Evolutionary conservation across 139 green algal species (phyloP), one percentile per base, ranked within the genome.

Genomic region (Choricystis sp.): DNA sequence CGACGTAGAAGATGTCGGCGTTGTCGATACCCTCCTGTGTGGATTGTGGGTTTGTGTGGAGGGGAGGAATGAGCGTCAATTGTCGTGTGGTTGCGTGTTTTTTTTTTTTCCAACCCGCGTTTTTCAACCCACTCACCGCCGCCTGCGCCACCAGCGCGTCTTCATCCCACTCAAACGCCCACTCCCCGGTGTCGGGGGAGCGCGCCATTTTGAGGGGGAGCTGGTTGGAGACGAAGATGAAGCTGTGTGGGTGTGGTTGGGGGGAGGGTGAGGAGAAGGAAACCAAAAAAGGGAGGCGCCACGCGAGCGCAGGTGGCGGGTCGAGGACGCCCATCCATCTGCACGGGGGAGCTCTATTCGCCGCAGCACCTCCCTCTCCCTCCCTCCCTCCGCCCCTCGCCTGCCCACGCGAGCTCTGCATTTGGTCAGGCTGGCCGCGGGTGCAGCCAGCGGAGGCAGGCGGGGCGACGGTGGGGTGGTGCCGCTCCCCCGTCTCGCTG

Each of bases 141-240:
- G 94, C 94, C 72, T 98, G 92, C 0, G 77, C 77, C 21, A 95
- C 79, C 24, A 98, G 77, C 4, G 92, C 86, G 69, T 98, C 92
- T 62, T 96, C 83, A 70, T 98, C 88, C 83, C 83, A 91, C 62
- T 92, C 85, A 68, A 98, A 97, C 48, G 78, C 75, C 86, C 86
- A 97, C 1, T 66, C 76, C 20, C 31, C 66, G 3, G 64, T 66
- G 4, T 70, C 70, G 22, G 66, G 63, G 22, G 25, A 65, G 1
- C 66, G 68, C 59, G 79, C 85, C 0, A 77, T 71, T 0, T 76
- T 73, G 30, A 97, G 63, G 3, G 91, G 91, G 28, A 97, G 76
- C 63, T 95, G 82, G 74, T 96, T 96, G 26, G 81, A 81, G 2
- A 97, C 91, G 55, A 97, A 81, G 22, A 96, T 86, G 4, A 96